Evolutionary conservation across 148 eudicot genomes (phyloP).

Genomic region (Tetragonia tetragonoides): DNA sequence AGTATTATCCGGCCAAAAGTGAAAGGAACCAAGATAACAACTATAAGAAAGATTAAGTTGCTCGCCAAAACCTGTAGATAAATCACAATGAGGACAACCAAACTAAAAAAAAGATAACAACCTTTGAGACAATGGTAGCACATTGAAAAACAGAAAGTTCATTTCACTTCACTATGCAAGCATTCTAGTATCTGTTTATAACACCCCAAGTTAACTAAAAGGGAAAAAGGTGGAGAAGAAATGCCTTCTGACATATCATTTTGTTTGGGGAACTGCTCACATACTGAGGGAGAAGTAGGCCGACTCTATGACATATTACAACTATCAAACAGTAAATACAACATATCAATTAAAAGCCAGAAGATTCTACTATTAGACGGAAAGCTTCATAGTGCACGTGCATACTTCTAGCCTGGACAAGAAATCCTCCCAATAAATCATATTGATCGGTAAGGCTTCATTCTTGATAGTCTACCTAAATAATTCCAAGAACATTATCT

Average conservation of each 20-base stretch:
- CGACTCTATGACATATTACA: neutral
- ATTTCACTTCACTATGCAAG: no score
- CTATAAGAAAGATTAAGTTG: slow-evolving; percentile 94
- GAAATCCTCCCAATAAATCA: no score
- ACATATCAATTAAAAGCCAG: no score
- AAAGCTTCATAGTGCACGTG: no score
- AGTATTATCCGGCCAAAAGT: slow-evolving; percentile 81
- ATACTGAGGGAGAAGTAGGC: neutral
- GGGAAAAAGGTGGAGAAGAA: neutral
- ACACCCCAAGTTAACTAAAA: neutral
- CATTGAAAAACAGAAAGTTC: neutral
- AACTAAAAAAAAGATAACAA: neutral
- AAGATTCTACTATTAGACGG: no score
- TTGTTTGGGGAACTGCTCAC: neutral
- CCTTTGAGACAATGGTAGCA: neutral
- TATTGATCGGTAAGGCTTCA: no score
- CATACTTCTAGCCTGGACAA: no score
- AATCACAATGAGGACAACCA: slow-evolving; percentile 11
- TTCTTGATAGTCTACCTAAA: no score
- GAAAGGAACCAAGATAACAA: slow-evolving; percentile 87
- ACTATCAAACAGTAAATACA: neutral
- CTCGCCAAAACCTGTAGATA: slow-evolving; percentile 93
- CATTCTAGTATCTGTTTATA: neutral
- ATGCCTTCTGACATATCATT: neutral
- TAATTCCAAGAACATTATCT: no score